phyloP scores from a whole-genome alignment of 2,329 filamentous ascomycete species.

The Exophiala sp. region DNA sequence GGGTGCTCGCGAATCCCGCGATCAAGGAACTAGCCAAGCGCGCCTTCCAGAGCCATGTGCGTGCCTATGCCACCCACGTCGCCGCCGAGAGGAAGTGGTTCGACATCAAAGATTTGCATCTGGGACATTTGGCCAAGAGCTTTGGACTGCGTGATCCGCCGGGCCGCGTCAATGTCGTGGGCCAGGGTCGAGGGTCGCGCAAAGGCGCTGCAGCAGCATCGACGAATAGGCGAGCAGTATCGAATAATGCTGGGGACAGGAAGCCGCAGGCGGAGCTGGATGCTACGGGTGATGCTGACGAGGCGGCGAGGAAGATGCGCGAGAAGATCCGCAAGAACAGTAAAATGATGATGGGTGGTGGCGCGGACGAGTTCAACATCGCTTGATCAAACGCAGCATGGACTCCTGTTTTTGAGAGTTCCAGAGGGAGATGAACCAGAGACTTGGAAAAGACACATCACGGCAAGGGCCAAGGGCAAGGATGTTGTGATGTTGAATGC shows the following conservation, averaged over 20 bases:
- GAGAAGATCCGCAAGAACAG: conserved; percentile 46
- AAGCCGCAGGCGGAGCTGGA: conserved; percentile 17
- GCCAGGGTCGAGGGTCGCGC: conserved; percentile 33
- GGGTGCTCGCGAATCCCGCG: conserved; percentile 57
- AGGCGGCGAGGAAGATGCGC: conserved; percentile 50
- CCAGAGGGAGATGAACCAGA: too few species aligned
- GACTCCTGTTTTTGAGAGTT: neutral
- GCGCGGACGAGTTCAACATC: conserved; percentile 54
- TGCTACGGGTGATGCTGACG: conserved; percentile 36
- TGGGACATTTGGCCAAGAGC: conserved; percentile 89
- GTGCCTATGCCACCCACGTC: conserved; percentile 91
- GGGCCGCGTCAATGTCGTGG: conserved; percentile 61
- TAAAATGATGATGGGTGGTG: conserved; percentile 46
- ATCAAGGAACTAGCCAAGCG: conserved; percentile 74
- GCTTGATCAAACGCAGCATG: conserved; percentile 42
- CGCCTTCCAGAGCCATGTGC: conserved; percentile 84
- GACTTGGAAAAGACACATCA: too few species aligned
- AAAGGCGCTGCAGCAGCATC: conserved; percentile 34
- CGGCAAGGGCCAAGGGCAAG: too few species aligned
- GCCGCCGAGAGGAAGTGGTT: conserved; percentile 79
- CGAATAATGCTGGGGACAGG: conserved; percentile 28
- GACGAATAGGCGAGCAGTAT: conserved; percentile 22
- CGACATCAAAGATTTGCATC: conserved; percentile 82
- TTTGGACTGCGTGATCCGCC: conserved; percentile 87
- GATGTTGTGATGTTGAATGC: too few species aligned